Percentiles rank a stretch among this genome's conserved stretches.
phyloP scores from a whole-genome alignment of 208 protist species.

The Trichomonas vaginalis region DNA sequence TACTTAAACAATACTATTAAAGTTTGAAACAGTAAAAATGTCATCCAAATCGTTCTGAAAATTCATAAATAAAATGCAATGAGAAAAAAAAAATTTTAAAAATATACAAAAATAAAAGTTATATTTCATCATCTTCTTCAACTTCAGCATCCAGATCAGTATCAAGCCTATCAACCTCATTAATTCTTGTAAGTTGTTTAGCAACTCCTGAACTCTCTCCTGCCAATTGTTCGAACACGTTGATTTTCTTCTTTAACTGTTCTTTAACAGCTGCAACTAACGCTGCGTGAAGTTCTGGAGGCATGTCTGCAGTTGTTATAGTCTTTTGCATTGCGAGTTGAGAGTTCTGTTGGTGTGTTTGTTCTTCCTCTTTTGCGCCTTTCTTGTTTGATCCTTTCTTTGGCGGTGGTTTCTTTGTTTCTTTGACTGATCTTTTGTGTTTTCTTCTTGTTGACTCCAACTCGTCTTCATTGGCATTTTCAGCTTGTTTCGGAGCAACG shows the following conservation, averaged over 20 bases:
- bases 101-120: not conserved
- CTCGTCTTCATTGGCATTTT: not conserved
- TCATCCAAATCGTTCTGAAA: too few species aligned
- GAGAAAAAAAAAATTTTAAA: not conserved
- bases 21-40: too few species aligned
- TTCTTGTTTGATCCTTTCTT: not conserved
- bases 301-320: not conserved
- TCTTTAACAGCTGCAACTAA: not conserved
- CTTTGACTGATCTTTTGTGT: not conserved
- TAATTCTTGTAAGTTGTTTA: not conserved
- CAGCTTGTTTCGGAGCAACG: not conserved
- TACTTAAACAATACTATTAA: too few species aligned
- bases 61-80: too few species aligned
- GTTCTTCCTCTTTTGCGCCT: not conserved
- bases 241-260: not conserved
- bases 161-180: not conserved
- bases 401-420: not conserved
- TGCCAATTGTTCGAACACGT: not conserved
- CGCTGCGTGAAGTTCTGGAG: not conserved
- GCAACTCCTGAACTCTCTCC: not conserved
- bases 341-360: not conserved
- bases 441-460: not conserved
- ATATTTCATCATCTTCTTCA: not conserved
- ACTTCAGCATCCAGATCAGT: constrained; percentile 2
- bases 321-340: not conserved